These are phyloP conservation scores for Dothidotthia symphoricarpi DNA, from an alignment of 2,329 filamentous ascomycete species.

Conservation along the genomic window DNA sequence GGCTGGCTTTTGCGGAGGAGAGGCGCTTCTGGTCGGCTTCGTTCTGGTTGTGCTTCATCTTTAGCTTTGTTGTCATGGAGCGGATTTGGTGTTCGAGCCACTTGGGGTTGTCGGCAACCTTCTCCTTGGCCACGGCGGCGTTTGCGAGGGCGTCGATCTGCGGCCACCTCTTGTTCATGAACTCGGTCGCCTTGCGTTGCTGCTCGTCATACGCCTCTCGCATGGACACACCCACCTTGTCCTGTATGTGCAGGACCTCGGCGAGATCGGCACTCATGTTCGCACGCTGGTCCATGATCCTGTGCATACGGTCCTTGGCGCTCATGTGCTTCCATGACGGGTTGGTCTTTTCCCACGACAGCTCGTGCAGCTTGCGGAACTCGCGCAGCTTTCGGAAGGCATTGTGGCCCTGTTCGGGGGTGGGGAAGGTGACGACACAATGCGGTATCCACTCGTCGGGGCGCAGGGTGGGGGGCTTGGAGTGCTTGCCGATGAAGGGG, in stretches of 20 bases:
- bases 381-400: slow-evolving; percentile 61
- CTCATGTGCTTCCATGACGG: slow-evolving; percentile 46
- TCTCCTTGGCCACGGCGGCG: slow-evolving; percentile 12
- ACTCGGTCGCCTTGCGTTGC: slow-evolving; percentile 12
- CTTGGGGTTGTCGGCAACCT: slow-evolving; percentile 19
- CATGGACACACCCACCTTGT: slow-evolving; percentile 34
- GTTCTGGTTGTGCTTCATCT: slow-evolving; percentile 27
- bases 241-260: slow-evolving; percentile 53
- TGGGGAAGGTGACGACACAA: slow-evolving; percentile 57
- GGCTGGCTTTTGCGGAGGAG: slow-evolving; percentile 19
- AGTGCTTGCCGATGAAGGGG: slow-evolving; percentile 63
- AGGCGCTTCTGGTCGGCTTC: slow-evolving; percentile 27
- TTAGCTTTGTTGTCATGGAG: slow-evolving; percentile 22
- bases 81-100: slow-evolving; percentile 30
- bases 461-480: slow-evolving; percentile 56
- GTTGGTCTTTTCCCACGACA: slow-evolving; percentile 48
- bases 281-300: slow-evolving; percentile 64
- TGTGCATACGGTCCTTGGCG: slow-evolving; percentile 52
- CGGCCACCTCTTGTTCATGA: slow-evolving; percentile 26
- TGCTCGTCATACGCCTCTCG: slow-evolving; percentile 15
- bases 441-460: slow-evolving; percentile 64
- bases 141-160: slow-evolving; percentile 23
- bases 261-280: slow-evolving; percentile 61
- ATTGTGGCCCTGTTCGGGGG: slow-evolving; percentile 50
- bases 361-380: slow-evolving; percentile 59